These are phyloP conservation scores for Paramecium bursaria DNA, from an alignment of 73 alveolate species.

Conservation along the genomic window DNA sequence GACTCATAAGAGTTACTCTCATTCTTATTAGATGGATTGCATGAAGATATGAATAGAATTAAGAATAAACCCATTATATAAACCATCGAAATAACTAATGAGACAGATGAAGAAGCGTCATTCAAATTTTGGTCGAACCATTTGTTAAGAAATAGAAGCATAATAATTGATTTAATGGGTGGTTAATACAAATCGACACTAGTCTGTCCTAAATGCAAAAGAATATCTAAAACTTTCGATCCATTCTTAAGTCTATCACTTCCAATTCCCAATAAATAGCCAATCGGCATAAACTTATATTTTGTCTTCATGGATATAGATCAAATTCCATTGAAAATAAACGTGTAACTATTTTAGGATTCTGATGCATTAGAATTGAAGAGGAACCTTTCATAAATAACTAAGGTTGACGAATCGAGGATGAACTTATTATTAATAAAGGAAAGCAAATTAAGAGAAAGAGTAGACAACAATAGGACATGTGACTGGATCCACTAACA, in stretches of 20 bases:
- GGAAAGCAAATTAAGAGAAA: neutral
- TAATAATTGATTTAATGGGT: constrained; percentile 82
- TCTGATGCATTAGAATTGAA: constrained; percentile 29
- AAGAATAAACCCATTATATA: constrained; percentile 81
- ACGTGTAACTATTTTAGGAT: constrained; percentile 31
- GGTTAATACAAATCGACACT: constrained; percentile 85
- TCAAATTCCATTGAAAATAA: constrained; percentile 36
- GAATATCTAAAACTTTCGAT: constrained; percentile 83
- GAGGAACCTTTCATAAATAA: neutral
- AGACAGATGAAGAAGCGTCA: constrained; percentile 72
- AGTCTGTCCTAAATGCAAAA: constrained; percentile 82
- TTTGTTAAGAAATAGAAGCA: constrained; percentile 78
- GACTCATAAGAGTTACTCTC: constrained; percentile 90
- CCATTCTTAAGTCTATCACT: constrained; percentile 79
- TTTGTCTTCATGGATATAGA: constrained; percentile 45
- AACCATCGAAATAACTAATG: constrained; percentile 77
- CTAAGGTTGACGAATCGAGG: neutral
- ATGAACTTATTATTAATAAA: constrained; percentile 3
- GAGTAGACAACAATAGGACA: neutral
- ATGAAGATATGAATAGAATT: constrained; percentile 85
- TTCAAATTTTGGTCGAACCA: constrained; percentile 82
- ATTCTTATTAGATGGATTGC: constrained; percentile 81
- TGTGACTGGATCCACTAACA: constrained; percentile 27
- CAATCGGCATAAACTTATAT: neutral
- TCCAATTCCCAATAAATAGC: constrained; percentile 50